phyloP scores from a whole-genome alignment of 2,329 filamentous ascomycete species.

The Macroventuria anomochaeta region DNA sequence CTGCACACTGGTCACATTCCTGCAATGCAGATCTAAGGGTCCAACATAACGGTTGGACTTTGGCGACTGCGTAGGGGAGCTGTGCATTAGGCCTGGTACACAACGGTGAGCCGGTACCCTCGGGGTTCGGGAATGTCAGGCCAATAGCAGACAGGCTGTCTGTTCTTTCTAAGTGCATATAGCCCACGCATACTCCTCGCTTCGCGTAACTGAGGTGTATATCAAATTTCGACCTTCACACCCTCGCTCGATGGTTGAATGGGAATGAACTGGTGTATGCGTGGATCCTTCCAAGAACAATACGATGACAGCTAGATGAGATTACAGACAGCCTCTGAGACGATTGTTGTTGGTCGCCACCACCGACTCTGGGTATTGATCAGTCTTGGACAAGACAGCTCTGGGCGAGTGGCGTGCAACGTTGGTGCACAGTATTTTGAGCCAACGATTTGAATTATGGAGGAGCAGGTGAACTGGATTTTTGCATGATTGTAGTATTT shows the following conservation, averaged over 20 bases:
- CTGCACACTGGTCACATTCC: background rate
- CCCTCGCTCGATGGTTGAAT: background rate
- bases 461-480: background rate
- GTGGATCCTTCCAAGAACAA: background rate
- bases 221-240: background rate
- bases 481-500: background rate
- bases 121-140: conserved; percentile 4
- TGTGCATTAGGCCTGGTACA: background rate
- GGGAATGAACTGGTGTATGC: background rate
- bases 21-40: background rate
- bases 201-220: background rate
- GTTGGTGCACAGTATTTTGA: no score
- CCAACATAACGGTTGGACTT: background rate
- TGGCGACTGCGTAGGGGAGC: background rate
- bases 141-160: background rate
- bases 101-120: conserved; percentile 4
- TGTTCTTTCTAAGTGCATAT: conserved; percentile 1
- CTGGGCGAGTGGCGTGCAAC: background rate
- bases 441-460: background rate
- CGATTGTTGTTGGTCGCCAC: background rate
- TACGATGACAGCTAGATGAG: background rate
- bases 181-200: conserved; percentile 1
- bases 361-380: background rate
- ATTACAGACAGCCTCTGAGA: background rate
- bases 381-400: background rate